Conservation (phyloP, 2,329 filamentous ascomycete genomes). For the Fulvia fulva region DNA sequence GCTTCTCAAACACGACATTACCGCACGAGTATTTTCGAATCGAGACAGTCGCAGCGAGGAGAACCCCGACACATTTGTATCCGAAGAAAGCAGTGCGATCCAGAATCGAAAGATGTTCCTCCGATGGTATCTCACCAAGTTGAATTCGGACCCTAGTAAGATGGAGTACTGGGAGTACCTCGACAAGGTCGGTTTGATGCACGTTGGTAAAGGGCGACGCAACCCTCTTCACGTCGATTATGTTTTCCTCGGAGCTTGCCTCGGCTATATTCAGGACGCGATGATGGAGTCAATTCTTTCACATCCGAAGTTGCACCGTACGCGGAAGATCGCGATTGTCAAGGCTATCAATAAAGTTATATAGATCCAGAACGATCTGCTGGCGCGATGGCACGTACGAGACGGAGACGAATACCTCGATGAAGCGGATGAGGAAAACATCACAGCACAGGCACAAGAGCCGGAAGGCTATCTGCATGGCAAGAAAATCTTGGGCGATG, state of each 20-base stretch:
- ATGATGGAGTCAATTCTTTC: slow-evolving; percentile 72
- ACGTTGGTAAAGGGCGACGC: slow-evolving; percentile 68
- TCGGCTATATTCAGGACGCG: slow-evolving; percentile 74
- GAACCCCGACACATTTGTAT: slow-evolving; percentile 59
- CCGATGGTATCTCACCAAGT: slow-evolving; percentile 68
- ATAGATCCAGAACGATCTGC: slow-evolving; percentile 84
- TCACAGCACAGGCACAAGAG: not conserved
- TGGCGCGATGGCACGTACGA: slow-evolving; percentile 68
- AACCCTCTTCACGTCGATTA: slow-evolving; percentile 76
- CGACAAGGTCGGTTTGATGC: slow-evolving; percentile 81
- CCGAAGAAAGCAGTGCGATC: slow-evolving; percentile 70
- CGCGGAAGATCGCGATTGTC: slow-evolving; percentile 67
- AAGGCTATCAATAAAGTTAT: slow-evolving; percentile 76
- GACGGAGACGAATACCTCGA: slow-evolving; percentile 2
- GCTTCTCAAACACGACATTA: slow-evolving; percentile 75
- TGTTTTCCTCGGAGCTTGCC: slow-evolving; percentile 67
- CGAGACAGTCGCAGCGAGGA: slow-evolving; percentile 61
- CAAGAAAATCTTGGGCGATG: slow-evolving; percentile 9
- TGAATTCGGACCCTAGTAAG: slow-evolving; percentile 69
- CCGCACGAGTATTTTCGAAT: slow-evolving; percentile 68
- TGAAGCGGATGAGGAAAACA: not conserved
- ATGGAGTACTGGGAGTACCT: slow-evolving; percentile 81
- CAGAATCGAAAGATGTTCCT: slow-evolving; percentile 72
- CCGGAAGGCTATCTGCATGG: slow-evolving; percentile 23
- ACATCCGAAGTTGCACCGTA: slow-evolving; percentile 62